Evolutionary conservation across 495 filamentous ascomycete species (phyloP).

Genomic region (Hypoxylon subgilvum): DNA sequence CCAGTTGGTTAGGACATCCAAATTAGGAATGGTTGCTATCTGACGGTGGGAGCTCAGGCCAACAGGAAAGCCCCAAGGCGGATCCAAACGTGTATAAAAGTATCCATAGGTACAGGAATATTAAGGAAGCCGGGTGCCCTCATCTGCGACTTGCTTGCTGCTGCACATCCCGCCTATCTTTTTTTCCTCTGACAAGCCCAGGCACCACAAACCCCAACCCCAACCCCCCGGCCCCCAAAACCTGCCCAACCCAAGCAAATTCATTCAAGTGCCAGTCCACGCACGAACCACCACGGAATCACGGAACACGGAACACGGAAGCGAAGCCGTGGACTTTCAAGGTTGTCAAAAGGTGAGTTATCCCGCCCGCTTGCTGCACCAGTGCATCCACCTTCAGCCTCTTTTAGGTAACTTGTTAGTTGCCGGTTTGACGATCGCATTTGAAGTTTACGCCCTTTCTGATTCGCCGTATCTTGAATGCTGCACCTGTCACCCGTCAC

Average conservation of each 20-base stretch:
- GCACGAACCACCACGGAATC: slow-evolving; percentile 26
- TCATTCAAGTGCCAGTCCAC: slow-evolving; percentile 9
- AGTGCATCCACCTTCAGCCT: too few species aligned
- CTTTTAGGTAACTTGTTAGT: slow-evolving; percentile 5
- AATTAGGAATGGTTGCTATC: slow-evolving; percentile 26
- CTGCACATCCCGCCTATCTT: slow-evolving; percentile 36
- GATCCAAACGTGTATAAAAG: slow-evolving; percentile 41
- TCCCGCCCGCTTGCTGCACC: slow-evolving; percentile 4
- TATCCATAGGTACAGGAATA: slow-evolving; percentile 40
- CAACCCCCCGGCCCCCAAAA: background rate
- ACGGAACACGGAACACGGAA: too few species aligned
- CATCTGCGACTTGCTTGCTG: slow-evolving; percentile 34
- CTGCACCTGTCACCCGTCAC: too few species aligned
- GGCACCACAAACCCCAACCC: slow-evolving; percentile 28
- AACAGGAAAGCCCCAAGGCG: slow-evolving; percentile 31
- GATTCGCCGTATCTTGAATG: slow-evolving; percentile 2
- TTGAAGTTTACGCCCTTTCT: background rate
- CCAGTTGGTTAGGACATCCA: slow-evolving; percentile 16
- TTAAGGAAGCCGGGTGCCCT: slow-evolving; percentile 42
- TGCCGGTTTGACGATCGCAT: background rate
- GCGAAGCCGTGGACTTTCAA: background rate
- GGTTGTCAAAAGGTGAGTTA: background rate
- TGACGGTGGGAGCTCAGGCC: slow-evolving; percentile 33
- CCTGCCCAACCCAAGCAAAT: background rate
- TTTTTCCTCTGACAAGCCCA: slow-evolving; percentile 30